Conservation (phyloP, 345 rosid species). For the Turritis glabra region DNA sequence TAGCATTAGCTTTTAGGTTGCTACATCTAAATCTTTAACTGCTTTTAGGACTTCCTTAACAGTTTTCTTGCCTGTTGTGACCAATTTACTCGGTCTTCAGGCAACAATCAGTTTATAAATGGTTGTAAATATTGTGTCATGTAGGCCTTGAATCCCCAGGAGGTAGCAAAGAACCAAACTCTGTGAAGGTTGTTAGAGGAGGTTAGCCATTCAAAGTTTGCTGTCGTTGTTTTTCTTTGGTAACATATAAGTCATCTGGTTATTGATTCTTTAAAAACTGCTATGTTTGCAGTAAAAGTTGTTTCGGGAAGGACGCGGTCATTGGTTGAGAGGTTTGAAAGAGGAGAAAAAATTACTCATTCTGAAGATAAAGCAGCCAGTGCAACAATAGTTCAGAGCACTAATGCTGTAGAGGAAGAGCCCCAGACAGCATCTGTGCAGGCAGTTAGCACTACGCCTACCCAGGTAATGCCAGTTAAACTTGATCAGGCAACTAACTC, state of each 20-base stretch:
- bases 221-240: conserved; percentile 16
- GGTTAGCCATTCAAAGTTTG: conserved; percentile 53
- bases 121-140: conserved; percentile 29
- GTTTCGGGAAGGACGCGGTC: conserved; percentile 85
- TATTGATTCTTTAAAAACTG: conserved; percentile 34
- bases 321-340: conserved; percentile 93
- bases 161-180: conserved; percentile 42
- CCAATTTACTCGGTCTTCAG: neutral
- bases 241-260: conserved; percentile 14
- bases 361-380: conserved; percentile 46
- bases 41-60: conserved; percentile 4
- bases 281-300: conserved; percentile 75
- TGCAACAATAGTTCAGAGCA: conserved; percentile 27
- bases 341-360: conserved; percentile 49
- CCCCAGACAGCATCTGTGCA: conserved; percentile 20
- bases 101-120: conserved; percentile 6
- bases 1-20: neutral
- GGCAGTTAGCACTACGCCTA: conserved; percentile 18
- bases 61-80: conserved; percentile 2
- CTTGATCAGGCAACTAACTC: conserved; percentile 32
- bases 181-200: conserved; percentile 87
- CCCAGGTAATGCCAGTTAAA: conserved; percentile 25
- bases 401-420: conserved; percentile 29
- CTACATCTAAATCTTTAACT: neutral
- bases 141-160: conserved; percentile 53